Percentiles rank a stretch among this genome's conserved stretches.
These are phyloP conservation scores for Penicillium sp. DNA, from an alignment of 2,329 filamentous ascomycete species.

Conservation along the genomic window DNA sequence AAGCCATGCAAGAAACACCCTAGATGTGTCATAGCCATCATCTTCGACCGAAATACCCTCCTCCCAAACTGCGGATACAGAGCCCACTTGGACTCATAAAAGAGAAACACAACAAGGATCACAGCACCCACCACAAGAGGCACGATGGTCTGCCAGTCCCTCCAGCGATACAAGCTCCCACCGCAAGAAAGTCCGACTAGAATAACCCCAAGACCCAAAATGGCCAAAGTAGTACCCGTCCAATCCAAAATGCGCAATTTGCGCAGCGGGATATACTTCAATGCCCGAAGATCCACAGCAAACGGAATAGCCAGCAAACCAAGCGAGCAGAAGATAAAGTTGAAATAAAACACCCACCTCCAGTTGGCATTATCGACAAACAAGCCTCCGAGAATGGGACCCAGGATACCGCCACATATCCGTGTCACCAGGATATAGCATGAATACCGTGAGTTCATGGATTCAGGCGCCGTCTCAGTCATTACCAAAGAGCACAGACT, in stretches of 20 bases:
- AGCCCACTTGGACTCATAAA: conserved; percentile 37
- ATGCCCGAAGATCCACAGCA: conserved; percentile 27
- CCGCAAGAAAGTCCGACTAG: conserved; percentile 46
- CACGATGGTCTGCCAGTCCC: conserved; percentile 38
- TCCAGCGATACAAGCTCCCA: conserved; percentile 42
- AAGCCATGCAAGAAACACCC: conserved; percentile 44
- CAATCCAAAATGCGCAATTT: conserved; percentile 40
- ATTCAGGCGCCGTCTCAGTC: conserved; percentile 40
- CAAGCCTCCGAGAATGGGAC: conserved; percentile 27
- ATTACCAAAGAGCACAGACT: conserved; percentile 44
- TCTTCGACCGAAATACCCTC: conserved; percentile 37
- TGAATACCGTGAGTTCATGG: conserved; percentile 33
- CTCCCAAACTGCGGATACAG: conserved; percentile 38
- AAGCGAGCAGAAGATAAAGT: conserved; percentile 32
- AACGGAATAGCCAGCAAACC: conserved; percentile 31
- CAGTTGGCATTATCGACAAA: conserved; percentile 25
- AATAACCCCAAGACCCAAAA: conserved; percentile 37
- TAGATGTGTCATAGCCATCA: conserved; percentile 40
- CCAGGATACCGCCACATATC: conserved; percentile 31
- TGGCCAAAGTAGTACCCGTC: conserved; percentile 42
- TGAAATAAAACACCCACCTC: conserved; percentile 33
- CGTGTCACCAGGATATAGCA: conserved; percentile 33
- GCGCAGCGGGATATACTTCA: conserved; percentile 21
- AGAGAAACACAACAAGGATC: conserved; percentile 31
- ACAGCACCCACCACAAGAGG: conserved; percentile 38